Conservation (phyloP, 176 grass and related monocot species). For the Raddia distichophylla region DNA sequence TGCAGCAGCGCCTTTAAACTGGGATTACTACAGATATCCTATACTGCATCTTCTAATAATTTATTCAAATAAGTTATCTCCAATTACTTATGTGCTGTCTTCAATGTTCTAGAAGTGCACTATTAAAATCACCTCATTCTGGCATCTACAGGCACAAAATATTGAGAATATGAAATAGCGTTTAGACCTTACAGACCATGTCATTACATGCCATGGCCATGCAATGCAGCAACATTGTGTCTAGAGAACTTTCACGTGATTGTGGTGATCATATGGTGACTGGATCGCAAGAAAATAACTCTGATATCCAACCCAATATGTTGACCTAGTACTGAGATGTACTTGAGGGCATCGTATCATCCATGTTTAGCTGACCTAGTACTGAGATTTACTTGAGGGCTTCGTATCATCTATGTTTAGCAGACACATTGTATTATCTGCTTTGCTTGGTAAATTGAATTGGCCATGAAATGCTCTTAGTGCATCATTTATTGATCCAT, state of each 20-base stretch:
- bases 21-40: conserved; percentile 99
- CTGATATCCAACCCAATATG: not conserved
- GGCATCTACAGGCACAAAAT: conserved; percentile 15
- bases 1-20: conserved; percentile 69
- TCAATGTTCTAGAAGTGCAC: not conserved
- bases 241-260: not conserved
- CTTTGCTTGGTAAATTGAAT: not conserved
- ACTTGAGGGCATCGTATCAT: not conserved
- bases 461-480: not conserved
- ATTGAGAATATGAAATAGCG: not conserved
- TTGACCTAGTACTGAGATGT: not conserved
- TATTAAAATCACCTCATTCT: conserved; percentile 30
- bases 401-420: not conserved
- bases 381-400: not conserved
- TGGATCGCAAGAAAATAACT: not conserved
- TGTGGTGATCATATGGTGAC: not conserved
- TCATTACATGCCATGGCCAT: not conserved
- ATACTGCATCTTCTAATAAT: conserved; percentile 31
- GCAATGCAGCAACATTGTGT: not conserved
- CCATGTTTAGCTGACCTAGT: not conserved
- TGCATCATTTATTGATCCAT: not conserved
- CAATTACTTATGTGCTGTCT: conserved; percentile 16
- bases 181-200: not conserved
- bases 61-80: conserved; percentile 3
- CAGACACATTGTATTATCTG: not conserved